Conservation (phyloP, 179 eudicot genomes). For the Vitellaria paradoxa region DNA sequence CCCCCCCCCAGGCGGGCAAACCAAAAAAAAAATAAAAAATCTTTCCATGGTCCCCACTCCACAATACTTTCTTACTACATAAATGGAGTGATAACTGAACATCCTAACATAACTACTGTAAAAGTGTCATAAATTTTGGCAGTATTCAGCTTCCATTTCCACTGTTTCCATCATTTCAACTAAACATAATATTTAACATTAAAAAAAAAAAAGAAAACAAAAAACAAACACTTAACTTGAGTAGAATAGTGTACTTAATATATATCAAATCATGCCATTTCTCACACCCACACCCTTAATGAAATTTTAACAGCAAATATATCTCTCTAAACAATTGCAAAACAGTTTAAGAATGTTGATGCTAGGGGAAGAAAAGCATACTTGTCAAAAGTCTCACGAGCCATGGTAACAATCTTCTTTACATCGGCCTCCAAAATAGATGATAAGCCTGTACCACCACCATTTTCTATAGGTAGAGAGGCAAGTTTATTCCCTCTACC, state of each 20-base stretch:
- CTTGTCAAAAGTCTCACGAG: conserved; percentile 81
- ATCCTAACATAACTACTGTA: neutral
- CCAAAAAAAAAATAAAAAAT: no score
- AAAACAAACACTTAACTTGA: neutral
- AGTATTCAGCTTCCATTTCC: neutral
- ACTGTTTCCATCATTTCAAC: neutral
- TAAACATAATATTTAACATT: neutral
- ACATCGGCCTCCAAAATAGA: conserved; percentile 85
- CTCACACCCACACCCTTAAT: neutral
- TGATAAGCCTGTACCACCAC: conserved; percentile 52
- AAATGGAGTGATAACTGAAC: neutral
- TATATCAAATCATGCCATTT: neutral
- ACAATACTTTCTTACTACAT: neutral
- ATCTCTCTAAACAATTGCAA: neutral
- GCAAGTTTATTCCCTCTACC: conserved; percentile 39
- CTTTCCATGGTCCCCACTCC: neutral
- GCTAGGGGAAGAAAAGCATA: conserved; percentile 23
- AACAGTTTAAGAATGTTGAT: neutral
- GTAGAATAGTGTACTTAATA: neutral
- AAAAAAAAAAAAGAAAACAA: no score
- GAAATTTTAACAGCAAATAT: neutral
- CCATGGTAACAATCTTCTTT: conserved; percentile 71
- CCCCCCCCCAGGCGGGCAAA: no score
- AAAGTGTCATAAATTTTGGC: neutral
- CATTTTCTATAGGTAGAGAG: conserved; percentile 41